Evolutionary conservation across 2,329 filamentous ascomycete species (phyloP).

Genomic region (Madurella fahalii): DNA sequence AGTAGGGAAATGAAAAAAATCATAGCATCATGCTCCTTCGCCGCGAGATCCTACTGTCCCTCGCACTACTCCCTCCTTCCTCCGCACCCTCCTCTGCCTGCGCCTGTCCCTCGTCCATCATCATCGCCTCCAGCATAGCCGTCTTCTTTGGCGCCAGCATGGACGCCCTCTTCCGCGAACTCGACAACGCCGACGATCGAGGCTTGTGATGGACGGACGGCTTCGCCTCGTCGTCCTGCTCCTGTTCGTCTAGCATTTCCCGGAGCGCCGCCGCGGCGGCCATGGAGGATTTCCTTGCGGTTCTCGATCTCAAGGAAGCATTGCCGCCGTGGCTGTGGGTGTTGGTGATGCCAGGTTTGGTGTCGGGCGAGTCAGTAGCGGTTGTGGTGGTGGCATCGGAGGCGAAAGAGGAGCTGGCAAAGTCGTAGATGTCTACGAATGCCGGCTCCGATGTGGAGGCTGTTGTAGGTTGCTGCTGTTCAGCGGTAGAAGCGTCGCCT

Average conservation of each 20-base stretch:
- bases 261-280: constrained; percentile 18
- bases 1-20: constrained; percentile 23
- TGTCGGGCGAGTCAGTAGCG: constrained; percentile 28
- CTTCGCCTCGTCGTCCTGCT: constrained; percentile 26
- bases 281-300: constrained; percentile 19
- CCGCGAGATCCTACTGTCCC: constrained; percentile 38
- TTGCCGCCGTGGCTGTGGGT: background rate
- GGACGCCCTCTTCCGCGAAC: constrained; percentile 38
- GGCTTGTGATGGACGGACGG: constrained; percentile 8
- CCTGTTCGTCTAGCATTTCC: constrained; percentile 26
- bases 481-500: background rate
- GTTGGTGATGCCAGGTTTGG: constrained; percentile 29
- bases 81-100: constrained; percentile 27
- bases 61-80: constrained; percentile 5
- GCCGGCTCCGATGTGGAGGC: background rate
- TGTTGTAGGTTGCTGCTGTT: background rate
- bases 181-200: background rate
- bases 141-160: constrained; percentile 38
- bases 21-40: constrained; percentile 59
- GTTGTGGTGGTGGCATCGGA: constrained; percentile 16
- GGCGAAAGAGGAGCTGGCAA: constrained; percentile 45
- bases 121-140: constrained; percentile 27
- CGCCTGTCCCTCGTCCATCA: constrained; percentile 19
- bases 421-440: constrained; percentile 50
- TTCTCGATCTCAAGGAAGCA: constrained; percentile 23